Evolutionary conservation across 192 early-diverging fungal genomes (phyloP).

Genomic region (Coemansia sp.): DNA sequence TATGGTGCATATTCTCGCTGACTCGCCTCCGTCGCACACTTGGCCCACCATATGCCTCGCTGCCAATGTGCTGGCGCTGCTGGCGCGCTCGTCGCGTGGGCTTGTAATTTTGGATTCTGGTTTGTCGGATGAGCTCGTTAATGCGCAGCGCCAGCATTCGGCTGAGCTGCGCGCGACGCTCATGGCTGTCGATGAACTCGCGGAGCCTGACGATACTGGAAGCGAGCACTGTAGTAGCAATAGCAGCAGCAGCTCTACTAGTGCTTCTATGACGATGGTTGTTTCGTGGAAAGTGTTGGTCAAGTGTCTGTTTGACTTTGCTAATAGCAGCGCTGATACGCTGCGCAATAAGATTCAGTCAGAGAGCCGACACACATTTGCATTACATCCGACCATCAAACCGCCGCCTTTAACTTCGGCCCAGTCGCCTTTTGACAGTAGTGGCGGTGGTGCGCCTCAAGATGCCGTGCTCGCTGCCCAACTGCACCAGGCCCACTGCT

Average conservation of each 20-base stretch:
- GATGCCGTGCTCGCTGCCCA: neutral
- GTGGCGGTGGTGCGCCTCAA: neutral
- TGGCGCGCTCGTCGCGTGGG: slow-evolving; percentile 18
- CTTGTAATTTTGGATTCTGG: slow-evolving; percentile 19
- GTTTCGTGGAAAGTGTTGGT: slow-evolving; percentile 39
- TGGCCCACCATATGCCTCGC: slow-evolving; percentile 40
- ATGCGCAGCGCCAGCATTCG: slow-evolving; percentile 27
- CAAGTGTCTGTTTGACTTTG: slow-evolving; percentile 38
- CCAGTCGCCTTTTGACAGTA: neutral
- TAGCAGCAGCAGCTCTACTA: neutral
- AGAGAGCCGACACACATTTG: slow-evolving; percentile 33
- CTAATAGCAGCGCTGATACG: slow-evolving; percentile 34
- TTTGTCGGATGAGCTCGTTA: slow-evolving; percentile 18
- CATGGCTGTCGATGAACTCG: neutral
- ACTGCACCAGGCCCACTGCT: neutral
- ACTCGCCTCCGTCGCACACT: slow-evolving; percentile 21
- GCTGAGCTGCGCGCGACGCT: slow-evolving; percentile 43
- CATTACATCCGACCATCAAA: neutral
- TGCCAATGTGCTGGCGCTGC: slow-evolving; percentile 28
- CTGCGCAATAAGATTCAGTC: slow-evolving; percentile 34
- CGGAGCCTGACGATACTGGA: neutral
- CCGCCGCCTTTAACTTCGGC: neutral
- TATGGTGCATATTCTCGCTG: slow-evolving; percentile 42
- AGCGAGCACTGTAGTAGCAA: neutral
- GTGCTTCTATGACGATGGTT: neutral